phyloP scores from a whole-genome alignment of 164 flowering plant genomes.

The Stephania yunnanensis region DNA sequence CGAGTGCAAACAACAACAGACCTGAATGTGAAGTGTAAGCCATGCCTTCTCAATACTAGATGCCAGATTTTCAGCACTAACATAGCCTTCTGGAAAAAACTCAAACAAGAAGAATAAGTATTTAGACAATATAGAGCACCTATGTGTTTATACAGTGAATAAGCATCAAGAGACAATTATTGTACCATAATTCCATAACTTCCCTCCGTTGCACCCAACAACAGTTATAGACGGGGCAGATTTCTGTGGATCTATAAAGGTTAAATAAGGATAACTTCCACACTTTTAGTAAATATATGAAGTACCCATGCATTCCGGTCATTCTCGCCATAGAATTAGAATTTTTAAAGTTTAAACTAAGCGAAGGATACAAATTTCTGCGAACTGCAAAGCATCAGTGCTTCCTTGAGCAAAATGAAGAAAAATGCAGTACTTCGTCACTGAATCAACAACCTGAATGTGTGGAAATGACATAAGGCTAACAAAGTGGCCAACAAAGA shows the following conservation, averaged over 20 bases:
- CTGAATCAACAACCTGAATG: constrained; percentile 55
- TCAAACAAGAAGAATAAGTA: constrained; percentile 7
- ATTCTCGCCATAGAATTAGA: background rate
- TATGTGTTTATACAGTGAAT: background rate
- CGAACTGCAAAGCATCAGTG: constrained; percentile 57
- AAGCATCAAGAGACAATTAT: background rate
- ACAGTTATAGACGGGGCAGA: constrained; percentile 60
- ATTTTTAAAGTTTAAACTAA: background rate
- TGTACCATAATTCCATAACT: constrained; percentile 66
- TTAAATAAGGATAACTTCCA: constrained; percentile 34
- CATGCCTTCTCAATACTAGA: constrained; percentile 63
- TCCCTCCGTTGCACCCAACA: constrained; percentile 69
- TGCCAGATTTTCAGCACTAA: constrained; percentile 50
- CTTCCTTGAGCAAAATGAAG: constrained; percentile 65
- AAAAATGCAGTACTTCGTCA: constrained; percentile 59
- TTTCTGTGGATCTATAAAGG: constrained; percentile 62
- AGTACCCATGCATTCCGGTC: background rate
- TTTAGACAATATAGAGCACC: constrained; percentile 1
- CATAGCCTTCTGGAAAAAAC: constrained; percentile 51
- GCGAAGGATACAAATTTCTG: constrained; percentile 75
- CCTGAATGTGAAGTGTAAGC: constrained; percentile 74
- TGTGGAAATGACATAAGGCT: background rate
- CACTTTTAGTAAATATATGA: background rate
- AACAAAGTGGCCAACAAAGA: background rate
- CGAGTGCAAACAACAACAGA: constrained; percentile 14